Percentiles rank a stretch among this genome's conserved stretches.
These are phyloP conservation scores for Corniculantispora saksenae DNA, from an alignment of 2,329 filamentous ascomycete species.

Conservation along the genomic window DNA sequence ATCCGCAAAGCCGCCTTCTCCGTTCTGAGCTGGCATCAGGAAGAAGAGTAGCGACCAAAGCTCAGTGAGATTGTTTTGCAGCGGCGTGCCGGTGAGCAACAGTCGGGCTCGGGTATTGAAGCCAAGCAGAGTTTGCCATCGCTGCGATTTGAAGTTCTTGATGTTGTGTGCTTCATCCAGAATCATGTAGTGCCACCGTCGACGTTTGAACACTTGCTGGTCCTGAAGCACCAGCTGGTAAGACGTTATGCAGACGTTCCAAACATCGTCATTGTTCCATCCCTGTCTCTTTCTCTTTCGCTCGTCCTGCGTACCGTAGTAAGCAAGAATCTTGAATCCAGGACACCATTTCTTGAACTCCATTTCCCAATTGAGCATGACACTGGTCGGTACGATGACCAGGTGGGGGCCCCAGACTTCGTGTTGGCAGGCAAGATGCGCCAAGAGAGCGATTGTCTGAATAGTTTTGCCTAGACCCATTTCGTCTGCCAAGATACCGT, in stretches of 20 bases:
- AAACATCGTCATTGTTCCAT: slow-evolving; percentile 90
- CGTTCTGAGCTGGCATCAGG: slow-evolving; percentile 86
- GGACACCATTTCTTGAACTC: slow-evolving; percentile 99
- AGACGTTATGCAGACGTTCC: slow-evolving; percentile 97
- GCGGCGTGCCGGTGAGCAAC: slow-evolving; percentile 86
- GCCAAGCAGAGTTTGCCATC: slow-evolving; percentile 92
- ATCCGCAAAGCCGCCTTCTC: slow-evolving; percentile 87
- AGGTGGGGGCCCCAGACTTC: slow-evolving; percentile 95
- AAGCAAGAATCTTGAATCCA: slow-evolving; percentile 95
- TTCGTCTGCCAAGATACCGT: slow-evolving; percentile 94
- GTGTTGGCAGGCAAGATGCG: slow-evolving; percentile 87
- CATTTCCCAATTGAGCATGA: slow-evolving; percentile 99
- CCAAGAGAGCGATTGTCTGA: slow-evolving; percentile 91
- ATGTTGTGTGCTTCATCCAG: slow-evolving; percentile 99
- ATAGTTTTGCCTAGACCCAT: slow-evolving; percentile 99
- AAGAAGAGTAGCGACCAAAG: slow-evolving; percentile 97
- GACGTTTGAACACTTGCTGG: slow-evolving; percentile 87
- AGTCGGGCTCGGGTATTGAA: slow-evolving; percentile 89
- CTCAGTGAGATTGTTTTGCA: slow-evolving; percentile 96
- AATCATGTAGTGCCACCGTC: slow-evolving; percentile 97
- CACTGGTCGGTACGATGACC: slow-evolving; percentile 94
- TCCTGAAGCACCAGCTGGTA: slow-evolving; percentile 96
- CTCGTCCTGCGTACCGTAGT: slow-evolving; percentile 93
- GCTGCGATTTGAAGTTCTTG: slow-evolving; percentile 97
- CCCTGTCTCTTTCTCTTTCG: slow-evolving; percentile 86